These are phyloP conservation scores for Artemisia tridentata DNA, from an alignment of 129 eudicot genomes.

Conservation along the genomic window DNA sequence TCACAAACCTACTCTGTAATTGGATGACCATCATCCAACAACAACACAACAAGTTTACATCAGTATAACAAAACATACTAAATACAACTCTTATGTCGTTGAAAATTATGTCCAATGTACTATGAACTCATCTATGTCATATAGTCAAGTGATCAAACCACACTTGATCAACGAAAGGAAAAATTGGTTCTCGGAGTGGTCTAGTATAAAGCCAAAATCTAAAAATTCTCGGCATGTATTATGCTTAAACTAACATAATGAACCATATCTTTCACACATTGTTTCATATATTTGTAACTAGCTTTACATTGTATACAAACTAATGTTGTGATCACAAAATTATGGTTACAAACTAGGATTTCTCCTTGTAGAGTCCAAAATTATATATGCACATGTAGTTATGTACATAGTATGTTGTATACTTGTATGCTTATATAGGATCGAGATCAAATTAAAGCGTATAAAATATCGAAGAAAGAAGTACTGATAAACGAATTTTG, in stretches of 20 bases:
- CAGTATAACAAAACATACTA: neutral
- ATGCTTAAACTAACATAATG: neutral
- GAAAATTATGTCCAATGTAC: neutral
- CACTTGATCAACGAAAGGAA: neutral
- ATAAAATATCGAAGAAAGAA: no score
- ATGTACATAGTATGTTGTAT: no score
- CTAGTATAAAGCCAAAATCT: no score
- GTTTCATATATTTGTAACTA: neutral
- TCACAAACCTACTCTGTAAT: constrained; percentile 25
- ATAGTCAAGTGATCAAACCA: neutral
- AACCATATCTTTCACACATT: neutral
- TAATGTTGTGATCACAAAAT: no score
- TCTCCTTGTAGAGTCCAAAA: no score
- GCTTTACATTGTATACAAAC: neutral
- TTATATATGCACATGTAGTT: no score
- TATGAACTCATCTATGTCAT: neutral
- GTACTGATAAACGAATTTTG: no score
- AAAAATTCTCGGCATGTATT: neutral
- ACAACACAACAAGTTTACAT: constrained; percentile 17
- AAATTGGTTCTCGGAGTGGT: no score
- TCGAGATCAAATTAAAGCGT: no score
- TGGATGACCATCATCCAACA: constrained; percentile 15
- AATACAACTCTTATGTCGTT: neutral
- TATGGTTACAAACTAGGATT: no score
- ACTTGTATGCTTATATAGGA: no score